These are phyloP conservation scores for Ascochyta rabiei DNA, from an alignment of 2,329 filamentous ascomycete species.

Conservation along the genomic window DNA sequence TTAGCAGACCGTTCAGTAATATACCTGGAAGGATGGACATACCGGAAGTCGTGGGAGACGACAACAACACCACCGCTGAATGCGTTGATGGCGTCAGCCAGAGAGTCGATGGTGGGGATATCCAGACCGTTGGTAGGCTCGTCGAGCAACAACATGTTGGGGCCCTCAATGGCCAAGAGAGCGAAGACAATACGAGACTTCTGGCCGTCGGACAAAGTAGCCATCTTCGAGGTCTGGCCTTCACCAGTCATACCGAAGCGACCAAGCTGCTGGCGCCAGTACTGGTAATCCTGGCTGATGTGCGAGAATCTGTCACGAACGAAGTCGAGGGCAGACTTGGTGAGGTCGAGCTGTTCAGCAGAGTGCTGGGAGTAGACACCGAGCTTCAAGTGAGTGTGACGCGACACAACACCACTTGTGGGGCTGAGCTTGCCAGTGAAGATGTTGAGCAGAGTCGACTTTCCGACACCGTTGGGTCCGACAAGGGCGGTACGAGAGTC, in stretches of 20 bases:
- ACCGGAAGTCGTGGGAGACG: slow-evolving; percentile 99
- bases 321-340: slow-evolving; percentile 96
- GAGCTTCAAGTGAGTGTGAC: slow-evolving; percentile 98
- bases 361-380: slow-evolving; percentile 99
- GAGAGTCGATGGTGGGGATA: slow-evolving; percentile 96
- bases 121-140: slow-evolving; percentile 99
- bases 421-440: slow-evolving; percentile 96
- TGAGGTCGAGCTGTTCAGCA: slow-evolving; percentile 95
- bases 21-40: slow-evolving; percentile 47
- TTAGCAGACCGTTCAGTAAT: slow-evolving; percentile 41
- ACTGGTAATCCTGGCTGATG: slow-evolving; percentile 97
- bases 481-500: slow-evolving; percentile 96
- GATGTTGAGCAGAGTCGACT: slow-evolving; percentile 92
- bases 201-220: slow-evolving; percentile 95
- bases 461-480: slow-evolving; percentile 98
- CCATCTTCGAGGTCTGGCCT: slow-evolving; percentile 95
- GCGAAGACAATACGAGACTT: slow-evolving; percentile 99
- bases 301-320: slow-evolving; percentile 91
- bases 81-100: slow-evolving; percentile 96
- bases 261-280: slow-evolving; percentile 97
- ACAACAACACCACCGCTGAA: slow-evolving; percentile 97
- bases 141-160: slow-evolving; percentile 97
- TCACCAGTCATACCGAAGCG: slow-evolving; percentile 93
- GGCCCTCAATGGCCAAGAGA: slow-evolving; percentile 88
- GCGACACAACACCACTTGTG: slow-evolving; percentile 78